Base-by-base conservation (phyloP, 148 eudicot species). In the Heliosperma pusillum region DNA sequence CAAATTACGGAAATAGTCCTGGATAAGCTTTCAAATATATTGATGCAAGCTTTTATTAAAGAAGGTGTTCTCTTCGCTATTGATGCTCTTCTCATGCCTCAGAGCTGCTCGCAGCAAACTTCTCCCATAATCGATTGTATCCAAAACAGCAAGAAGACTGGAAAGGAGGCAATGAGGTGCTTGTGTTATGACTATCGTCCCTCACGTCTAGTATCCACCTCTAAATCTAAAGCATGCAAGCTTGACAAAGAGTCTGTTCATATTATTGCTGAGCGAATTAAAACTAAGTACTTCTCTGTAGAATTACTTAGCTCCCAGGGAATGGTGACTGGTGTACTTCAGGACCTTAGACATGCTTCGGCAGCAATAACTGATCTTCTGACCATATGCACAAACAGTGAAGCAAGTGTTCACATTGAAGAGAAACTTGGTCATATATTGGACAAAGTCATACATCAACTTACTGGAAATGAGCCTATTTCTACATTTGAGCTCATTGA, bases 401-500 rank as follows among this genome's bases (percentile, higher is more conserved):
- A 52, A 69, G 75, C 73, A 66, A 53, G 66, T 74, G 71, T 36
- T 65, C 80, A 77, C 69, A 71, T 78, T 70, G 88, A 89, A 74
- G 96, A 88, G 79, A 87, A 80, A 64, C 88, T 89, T 25, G 69
- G 69, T 69, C 22, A 66, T 71, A 76, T 88, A 59, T 72, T 95
- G 83, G 83, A 81, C 72, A 81, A 84, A 80, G 87, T 90, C 24
- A 78, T 92, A 88, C 84, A 74, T 10, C 87, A 83, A 78, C 80
- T 95, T 40, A 85, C 86, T 80, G 93, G 91, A 60, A 78, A 70
- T 65, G 93, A 85, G 81, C 80, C 89, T 26, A 85, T 92, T 79
- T 95, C 98, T 53, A 92, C 96, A 75, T 95, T 95, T 88, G 98
- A 92, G 68, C 87, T 95, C 71, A 80, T 95, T 58, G 98, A 89